phyloP scores from a whole-genome alignment of 176 grass and related monocot genomes.

The Chrysopogon serrulatus region DNA sequence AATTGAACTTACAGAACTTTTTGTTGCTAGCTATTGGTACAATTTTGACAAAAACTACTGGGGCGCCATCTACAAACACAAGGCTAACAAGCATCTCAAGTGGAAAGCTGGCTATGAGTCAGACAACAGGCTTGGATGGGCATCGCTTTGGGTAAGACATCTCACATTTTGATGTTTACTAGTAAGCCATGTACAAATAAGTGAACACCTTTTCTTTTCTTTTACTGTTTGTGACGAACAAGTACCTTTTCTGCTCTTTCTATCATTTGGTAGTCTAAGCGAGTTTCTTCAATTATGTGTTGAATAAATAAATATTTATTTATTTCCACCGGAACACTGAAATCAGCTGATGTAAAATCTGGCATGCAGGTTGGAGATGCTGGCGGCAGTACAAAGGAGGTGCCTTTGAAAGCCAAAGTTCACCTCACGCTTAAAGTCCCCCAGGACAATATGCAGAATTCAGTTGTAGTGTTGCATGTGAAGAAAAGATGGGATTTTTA shows the following conservation, averaged over 20 bases:
- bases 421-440: slow-evolving; percentile 69
- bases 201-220: not conserved
- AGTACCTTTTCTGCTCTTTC: not conserved
- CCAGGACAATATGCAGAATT: slow-evolving; percentile 48
- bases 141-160: slow-evolving; percentile 75
- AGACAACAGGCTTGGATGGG: slow-evolving; percentile 57
- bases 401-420: slow-evolving; percentile 71
- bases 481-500: slow-evolving; percentile 99
- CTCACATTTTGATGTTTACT: not conserved
- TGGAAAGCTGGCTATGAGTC: slow-evolving; percentile 96
- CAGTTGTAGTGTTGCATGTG: slow-evolving; percentile 62
- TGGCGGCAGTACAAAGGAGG: slow-evolving; percentile 55
- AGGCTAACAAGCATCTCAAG: slow-evolving; percentile 68
- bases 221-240: not conserved
- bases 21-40: slow-evolving; percentile 66
- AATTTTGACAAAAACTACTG: slow-evolving; percentile 72
- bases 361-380: slow-evolving; percentile 70
- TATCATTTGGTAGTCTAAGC: not conserved
- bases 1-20: not conserved
- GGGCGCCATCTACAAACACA: slow-evolving; percentile 74
- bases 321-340: not conserved
- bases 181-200: not conserved
- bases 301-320: not conserved
- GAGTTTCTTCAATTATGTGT: not conserved
- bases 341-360: slow-evolving; percentile 22